These are phyloP conservation scores for Corymbia calophylla DNA, from an alignment of 441 rosid species.

Conservation along the genomic window DNA sequence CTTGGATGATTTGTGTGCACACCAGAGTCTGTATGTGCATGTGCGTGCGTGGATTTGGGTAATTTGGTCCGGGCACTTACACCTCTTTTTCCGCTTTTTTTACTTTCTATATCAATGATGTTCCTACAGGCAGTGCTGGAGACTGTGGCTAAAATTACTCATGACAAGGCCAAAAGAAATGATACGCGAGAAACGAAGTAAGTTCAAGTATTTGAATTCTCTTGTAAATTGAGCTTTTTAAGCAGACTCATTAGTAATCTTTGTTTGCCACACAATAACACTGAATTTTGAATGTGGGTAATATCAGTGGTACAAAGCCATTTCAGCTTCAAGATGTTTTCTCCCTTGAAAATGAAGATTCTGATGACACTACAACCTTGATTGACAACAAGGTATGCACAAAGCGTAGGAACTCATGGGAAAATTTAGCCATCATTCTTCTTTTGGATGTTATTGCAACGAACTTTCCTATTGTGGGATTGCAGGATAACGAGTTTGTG, in stretches of 20 bases:
- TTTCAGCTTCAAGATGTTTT: slow-evolving; percentile 92
- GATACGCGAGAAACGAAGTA: slow-evolving; percentile 77
- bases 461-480: slow-evolving; percentile 9
- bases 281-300: not conserved
- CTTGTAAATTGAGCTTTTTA: not conserved
- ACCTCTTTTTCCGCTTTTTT: not conserved
- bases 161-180: slow-evolving; percentile 75
- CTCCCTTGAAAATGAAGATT: slow-evolving; percentile 87
- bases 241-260: not conserved
- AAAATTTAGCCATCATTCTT: slow-evolving; percentile 2
- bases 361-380: slow-evolving; percentile 78
- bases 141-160: slow-evolving; percentile 91
- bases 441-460: not conserved
- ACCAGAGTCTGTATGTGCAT: not conserved
- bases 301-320: slow-evolving; percentile 59
- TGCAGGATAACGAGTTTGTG: slow-evolving; percentile 86
- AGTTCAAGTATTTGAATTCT: not conserved
- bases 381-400: slow-evolving; percentile 81
- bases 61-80: not conserved
- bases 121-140: slow-evolving; percentile 77
- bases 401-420: not conserved
- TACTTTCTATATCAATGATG: slow-evolving; percentile 6
- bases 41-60: not conserved
- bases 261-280: not conserved
- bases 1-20: not conserved